These are phyloP conservation scores for Ajuga reptans DNA, from an alignment of 305 asterid species.

Conservation along the genomic window DNA sequence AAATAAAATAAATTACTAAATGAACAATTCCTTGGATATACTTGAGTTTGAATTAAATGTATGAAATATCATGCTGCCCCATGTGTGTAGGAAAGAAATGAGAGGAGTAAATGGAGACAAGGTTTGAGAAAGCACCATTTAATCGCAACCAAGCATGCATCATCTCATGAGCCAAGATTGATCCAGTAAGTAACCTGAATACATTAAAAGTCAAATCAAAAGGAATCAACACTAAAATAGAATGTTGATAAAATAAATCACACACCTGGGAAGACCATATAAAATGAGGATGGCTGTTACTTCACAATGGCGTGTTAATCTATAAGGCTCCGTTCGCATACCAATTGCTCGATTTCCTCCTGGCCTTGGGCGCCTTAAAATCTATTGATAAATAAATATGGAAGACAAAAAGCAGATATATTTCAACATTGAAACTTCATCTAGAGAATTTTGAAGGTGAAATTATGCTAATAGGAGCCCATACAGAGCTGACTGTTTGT, in stretches of 20 bases:
- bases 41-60: neutral
- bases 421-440: neutral
- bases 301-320: slow-evolving; percentile 45
- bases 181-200: slow-evolving; percentile 46
- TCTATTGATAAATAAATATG: slow-evolving; percentile 29
- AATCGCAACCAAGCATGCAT: slow-evolving; percentile 60
- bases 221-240: neutral
- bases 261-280: slow-evolving; percentile 54
- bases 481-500: slow-evolving; percentile 76
- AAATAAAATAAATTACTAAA: neutral
- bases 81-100: neutral
- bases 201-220: neutral
- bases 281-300: slow-evolving; percentile 51
- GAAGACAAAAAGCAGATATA: neutral
- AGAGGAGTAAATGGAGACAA: neutral
- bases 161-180: slow-evolving; percentile 58
- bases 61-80: neutral
- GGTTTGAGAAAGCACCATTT: slow-evolving; percentile 29
- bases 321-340: slow-evolving; percentile 60
- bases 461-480: slow-evolving; percentile 23
- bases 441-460: neutral
- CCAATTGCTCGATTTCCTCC: slow-evolving; percentile 32
- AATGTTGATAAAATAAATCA: neutral
- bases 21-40: neutral
- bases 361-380: slow-evolving; percentile 37